Conservation (phyloP, 768 basidiomycete genomes). For the Termitomyces sp. region DNA sequence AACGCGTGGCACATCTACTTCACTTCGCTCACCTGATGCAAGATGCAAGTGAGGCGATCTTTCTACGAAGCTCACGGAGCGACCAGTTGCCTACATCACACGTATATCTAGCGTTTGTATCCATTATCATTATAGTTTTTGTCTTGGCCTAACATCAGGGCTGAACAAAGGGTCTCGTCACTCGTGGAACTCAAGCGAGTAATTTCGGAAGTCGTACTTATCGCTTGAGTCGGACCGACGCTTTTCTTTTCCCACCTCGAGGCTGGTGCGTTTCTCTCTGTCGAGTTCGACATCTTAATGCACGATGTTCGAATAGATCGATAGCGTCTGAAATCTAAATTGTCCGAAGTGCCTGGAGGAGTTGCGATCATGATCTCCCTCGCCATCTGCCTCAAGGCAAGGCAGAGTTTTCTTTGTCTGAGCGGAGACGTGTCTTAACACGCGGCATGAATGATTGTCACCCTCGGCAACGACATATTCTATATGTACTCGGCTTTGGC, state of each 20-base stretch:
- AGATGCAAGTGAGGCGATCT: not conserved
- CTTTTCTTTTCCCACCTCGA: slow-evolving; percentile 11
- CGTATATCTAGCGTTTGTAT: not conserved
- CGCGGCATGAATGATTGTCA: not conserved
- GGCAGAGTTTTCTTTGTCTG: not conserved
- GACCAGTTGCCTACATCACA: not conserved
- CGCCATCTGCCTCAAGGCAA: not conserved
- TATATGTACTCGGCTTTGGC: not conserved
- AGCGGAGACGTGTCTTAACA: not conserved
- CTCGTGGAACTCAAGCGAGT: not conserved
- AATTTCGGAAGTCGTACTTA: not conserved
- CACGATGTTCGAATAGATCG: not conserved
- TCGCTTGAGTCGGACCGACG: not conserved
- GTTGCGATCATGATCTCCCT: not conserved
- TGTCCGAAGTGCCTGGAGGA: not conserved
- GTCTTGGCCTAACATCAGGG: not conserved
- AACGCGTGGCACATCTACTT: not conserved
- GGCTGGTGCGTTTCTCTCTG: slow-evolving; percentile 4
- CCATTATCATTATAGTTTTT: not conserved
- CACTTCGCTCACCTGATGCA: not conserved
- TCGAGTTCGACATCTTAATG: not conserved
- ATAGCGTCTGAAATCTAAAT: not conserved
- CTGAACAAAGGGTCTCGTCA: not conserved
- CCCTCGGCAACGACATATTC: not conserved
- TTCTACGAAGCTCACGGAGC: slow-evolving; percentile 1